Conservation (phyloP, 768 basidiomycete genomes). For the Termitomyces sp. region DNA sequence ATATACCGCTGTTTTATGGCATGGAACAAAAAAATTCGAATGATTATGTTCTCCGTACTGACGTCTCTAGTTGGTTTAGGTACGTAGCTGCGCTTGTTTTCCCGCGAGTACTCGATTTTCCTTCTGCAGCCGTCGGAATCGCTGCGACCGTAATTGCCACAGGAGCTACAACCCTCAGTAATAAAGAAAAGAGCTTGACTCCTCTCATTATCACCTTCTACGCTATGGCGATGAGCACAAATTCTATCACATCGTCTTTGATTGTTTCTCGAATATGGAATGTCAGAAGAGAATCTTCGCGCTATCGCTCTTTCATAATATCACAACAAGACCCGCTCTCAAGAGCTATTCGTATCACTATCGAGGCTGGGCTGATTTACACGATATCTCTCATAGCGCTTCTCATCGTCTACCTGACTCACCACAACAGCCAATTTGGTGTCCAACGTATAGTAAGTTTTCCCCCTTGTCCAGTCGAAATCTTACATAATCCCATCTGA, state of each 20-base stretch:
- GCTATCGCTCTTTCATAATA: not conserved
- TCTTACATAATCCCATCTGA: not conserved
- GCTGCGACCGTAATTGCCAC: not conserved
- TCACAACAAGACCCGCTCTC: conserved; percentile 7
- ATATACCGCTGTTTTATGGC: conserved; percentile 13
- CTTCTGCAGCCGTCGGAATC: conserved; percentile 5
- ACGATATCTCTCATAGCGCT: conserved; percentile 9
- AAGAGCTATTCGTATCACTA: conserved; percentile 11
- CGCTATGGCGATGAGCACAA: conserved; percentile 8
- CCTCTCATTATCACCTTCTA: conserved; percentile 7
- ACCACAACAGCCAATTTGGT: conserved; percentile 7
- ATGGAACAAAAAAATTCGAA: not conserved
- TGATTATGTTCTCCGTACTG: conserved; percentile 2
- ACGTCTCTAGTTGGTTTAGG: conserved; percentile 6
- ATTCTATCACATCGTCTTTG: conserved; percentile 9
- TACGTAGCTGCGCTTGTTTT: not conserved
- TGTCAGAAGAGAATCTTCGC: conserved; percentile 7
- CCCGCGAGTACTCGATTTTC: not conserved
- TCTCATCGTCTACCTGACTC: conserved; percentile 5
- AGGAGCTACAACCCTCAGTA: not conserved
- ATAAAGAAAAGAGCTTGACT: not conserved
- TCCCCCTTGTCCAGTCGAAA: not conserved
- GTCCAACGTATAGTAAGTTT: conserved; percentile 11
- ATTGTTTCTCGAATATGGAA: conserved; percentile 13
- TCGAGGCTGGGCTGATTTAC: conserved; percentile 14